Evolutionary conservation across 495 filamentous ascomycete species (phyloP), one percentile per base, ranked within the genome.

Genomic region (Parachaetomium inaequale): DNA sequence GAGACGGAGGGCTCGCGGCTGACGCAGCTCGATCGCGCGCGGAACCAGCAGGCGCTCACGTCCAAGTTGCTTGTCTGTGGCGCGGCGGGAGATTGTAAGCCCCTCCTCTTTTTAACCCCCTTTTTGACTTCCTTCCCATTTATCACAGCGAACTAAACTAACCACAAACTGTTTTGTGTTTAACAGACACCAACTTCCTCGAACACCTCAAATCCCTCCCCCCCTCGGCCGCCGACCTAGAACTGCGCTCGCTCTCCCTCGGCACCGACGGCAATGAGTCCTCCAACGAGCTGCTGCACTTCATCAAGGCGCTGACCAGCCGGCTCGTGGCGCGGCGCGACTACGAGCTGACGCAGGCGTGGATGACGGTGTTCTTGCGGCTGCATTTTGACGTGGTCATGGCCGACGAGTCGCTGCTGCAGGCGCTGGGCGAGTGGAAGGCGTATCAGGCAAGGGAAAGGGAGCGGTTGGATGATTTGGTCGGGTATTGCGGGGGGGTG

Each of bases 271-370:
- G 67, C 21, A 55, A 76, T 58, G 63, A 79, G 55, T 66, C 77
- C 23, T 66, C 77, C 23, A 82, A 81, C 62, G 79, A 82, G 68
- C 59, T 79, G 15, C 67, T 80, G 2, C 78, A 82, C 51, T 97
- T 98, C 66, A 85, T 98, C 36, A 58, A 73, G 10, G 90, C 92
- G 5, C 75, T 98, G 49, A 93, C 89, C 0, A 76, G 74, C 59
- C 81, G 88, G 17, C 76, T 98, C 28, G 74, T 75, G 21, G 76
- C 81, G 43, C 83, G 83, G 59, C 82, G 80, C 46, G 94, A 98
- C 76, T 98, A 93, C 72, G 94, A 98, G 71, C 81, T 98, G 51
- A 87, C 90, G 43, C 92, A 96, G 75, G 91, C 91, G 11, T 98
- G 95, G 94, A 96, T 98, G 89, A 84, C 86, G 17, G 92, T 97